These are phyloP conservation scores for Aspergillus sergii DNA, from an alignment of 2,329 filamentous ascomycete genomes.

Conservation along the genomic window DNA sequence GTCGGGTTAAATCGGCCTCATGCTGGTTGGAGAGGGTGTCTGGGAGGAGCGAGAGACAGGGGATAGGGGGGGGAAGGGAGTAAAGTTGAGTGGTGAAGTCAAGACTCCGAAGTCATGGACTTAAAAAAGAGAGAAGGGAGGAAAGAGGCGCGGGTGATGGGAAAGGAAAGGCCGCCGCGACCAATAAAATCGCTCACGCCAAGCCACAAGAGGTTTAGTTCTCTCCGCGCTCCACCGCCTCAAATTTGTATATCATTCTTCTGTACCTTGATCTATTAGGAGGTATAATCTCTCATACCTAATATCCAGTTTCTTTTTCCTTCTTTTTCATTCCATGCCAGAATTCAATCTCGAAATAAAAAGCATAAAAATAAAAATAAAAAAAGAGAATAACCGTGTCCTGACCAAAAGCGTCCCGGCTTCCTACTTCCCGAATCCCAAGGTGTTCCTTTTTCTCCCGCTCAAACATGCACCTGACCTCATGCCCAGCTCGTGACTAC, in stretches of 20 bases:
- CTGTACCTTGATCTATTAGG: no score
- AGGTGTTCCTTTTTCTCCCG: no score
- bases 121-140: not conserved
- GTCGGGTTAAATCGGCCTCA: constrained; percentile 20
- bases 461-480: not conserved
- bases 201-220: not conserved
- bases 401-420: no score
- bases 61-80: not conserved
- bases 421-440: no score
- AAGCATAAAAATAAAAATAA: no score
- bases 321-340: not conserved
- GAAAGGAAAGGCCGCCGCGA: constrained; percentile 1
- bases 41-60: not conserved
- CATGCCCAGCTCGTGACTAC: not conserved
- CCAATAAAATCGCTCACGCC: not conserved
- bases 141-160: constrained; percentile 4
- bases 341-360: no score
- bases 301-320: not conserved
- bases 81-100: constrained; percentile 19
- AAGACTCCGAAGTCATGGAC: constrained; percentile 10
- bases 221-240: not conserved
- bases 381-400: no score
- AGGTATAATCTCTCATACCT: not conserved
- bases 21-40: constrained; percentile 18
- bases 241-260: not conserved